Evolutionary conservation across 306 rosid species (phyloP), one percentile per base, ranked within the genome.

Genomic region (Lathyrus tuberosus): DNA sequence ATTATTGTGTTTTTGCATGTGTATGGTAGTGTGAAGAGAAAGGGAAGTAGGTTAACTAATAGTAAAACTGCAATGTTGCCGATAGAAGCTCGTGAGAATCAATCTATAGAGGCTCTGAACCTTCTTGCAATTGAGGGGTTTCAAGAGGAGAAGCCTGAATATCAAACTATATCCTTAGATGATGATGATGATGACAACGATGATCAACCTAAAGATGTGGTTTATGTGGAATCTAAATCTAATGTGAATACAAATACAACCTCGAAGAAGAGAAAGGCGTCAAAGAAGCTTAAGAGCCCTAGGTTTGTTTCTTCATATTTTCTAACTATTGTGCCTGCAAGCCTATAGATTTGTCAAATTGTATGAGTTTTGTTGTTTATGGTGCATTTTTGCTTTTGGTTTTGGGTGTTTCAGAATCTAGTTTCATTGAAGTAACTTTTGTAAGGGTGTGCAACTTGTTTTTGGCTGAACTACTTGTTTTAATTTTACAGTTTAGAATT

Each of bases 221-320:
- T 62, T 46, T 72, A 57, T 44, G 76, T 72, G 58, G 71, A 83
- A 64, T 15, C 78, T 76, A 60, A 37, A 46, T 65, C 78, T 5
- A 69, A 77, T 46, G 70, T 31, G 30, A 74, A 65, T 38, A 56
- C 37, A 11, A 76, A n/a, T n/a, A n/a, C n/a, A n/a, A n/a, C 22
- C 63, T 82, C 91, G 12, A 94, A 83, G 81, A 94, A 94, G 73
- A 84, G 97, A 71, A 91, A 94, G 80, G 89, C 88, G 38, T 71
- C 87, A 1, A 76, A 82, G 79, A 86, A 79, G 71, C 85, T 76
- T 20, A 77, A 64, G 81, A 85, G 80, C 62, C 68, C 89, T 4
- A 91, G 86, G 97, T 91, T 84, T 52, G 87, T 67, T 70, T 44
- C 47, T 15, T 70, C 57, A 31, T n/a, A 8, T 51, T 52, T 49